These are phyloP conservation scores for Xerophyta viscosa DNA, from an alignment of 106 monocot species.

Conservation along the genomic window DNA sequence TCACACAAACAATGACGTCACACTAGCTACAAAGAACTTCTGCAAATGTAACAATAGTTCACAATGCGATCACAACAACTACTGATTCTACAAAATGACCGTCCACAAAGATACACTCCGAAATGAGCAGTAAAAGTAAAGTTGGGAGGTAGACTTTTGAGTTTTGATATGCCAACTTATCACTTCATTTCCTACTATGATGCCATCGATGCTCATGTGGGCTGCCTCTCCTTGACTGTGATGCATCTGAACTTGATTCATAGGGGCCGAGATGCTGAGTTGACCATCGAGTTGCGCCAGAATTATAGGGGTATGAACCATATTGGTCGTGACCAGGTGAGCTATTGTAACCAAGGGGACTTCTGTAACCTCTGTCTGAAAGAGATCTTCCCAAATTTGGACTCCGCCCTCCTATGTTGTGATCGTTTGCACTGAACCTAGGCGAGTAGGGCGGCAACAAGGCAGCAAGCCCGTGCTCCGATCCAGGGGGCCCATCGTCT, in stretches of 20 bases:
- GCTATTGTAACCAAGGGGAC: constrained; percentile 16
- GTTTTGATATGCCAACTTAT: too few relatives aligned
- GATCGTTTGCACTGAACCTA: constrained; percentile 45
- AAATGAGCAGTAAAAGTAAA: too few relatives aligned
- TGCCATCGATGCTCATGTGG: constrained; percentile 25
- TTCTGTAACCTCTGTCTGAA: constrained; percentile 48
- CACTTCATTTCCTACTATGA: constrained; percentile 6
- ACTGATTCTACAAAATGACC: too few relatives aligned
- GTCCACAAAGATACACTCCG: too few relatives aligned
- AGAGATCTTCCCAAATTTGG: constrained; percentile 43
- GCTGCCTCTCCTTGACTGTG: constrained; percentile 23
- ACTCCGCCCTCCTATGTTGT: constrained; percentile 18
- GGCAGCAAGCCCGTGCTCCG: constrained; percentile 5
- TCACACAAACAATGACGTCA: too few relatives aligned
- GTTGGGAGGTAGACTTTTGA: too few relatives aligned
- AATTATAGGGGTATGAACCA: constrained; percentile 19
- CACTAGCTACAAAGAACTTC: too few relatives aligned
- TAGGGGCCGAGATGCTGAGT: constrained; percentile 12
- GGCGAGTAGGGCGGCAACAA: constrained; percentile 21
- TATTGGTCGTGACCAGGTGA: constrained; percentile 20
- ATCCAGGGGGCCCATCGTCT: constrained; percentile 19
- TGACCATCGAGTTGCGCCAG: constrained; percentile 6
- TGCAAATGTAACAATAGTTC: too few relatives aligned
- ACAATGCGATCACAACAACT: too few relatives aligned
- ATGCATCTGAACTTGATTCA: constrained; percentile 8